A percentile compares a stretch with the other conserved stretches of the same genome.
Conservation (phyloP, 257 asterid genomes). For the Rauvolfia tetraphylla region DNA sequence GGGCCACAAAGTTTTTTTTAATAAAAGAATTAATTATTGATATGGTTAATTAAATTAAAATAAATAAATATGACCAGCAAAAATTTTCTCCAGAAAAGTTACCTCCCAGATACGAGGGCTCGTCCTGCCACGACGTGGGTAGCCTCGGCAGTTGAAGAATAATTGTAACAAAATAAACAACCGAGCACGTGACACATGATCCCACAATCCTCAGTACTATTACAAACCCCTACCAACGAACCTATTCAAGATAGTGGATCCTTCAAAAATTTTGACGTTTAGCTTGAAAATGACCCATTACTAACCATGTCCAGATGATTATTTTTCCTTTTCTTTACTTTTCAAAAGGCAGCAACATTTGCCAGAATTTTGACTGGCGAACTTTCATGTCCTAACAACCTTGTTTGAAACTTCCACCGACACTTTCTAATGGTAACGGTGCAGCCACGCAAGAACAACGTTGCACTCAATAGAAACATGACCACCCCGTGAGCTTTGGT, state of each 20-base stretch:
- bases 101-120: no score
- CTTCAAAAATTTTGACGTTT: not conserved
- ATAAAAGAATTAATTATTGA: no score
- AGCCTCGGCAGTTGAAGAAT: not conserved
- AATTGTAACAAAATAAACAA: not conserved
- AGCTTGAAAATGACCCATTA: not conserved
- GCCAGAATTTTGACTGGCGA: no score
- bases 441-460: not conserved
- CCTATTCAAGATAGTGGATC: no score
- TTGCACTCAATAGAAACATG: not conserved
- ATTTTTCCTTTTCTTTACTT: not conserved
- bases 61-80: no score
- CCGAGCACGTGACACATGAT: not conserved
- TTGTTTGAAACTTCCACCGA: not conserved
- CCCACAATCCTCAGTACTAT: conserved; percentile 1
- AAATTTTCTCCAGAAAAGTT: no score
- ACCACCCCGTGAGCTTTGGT: not conserved
- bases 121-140: not conserved
- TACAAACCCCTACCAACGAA: no score
- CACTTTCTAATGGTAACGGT: conserved; percentile 1
- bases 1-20: no score
- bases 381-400: not conserved
- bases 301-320: not conserved
- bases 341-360: not conserved
- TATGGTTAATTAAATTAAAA: no score